Conservation (phyloP, 345 rosid species). For the Brassica rapa region DNA sequence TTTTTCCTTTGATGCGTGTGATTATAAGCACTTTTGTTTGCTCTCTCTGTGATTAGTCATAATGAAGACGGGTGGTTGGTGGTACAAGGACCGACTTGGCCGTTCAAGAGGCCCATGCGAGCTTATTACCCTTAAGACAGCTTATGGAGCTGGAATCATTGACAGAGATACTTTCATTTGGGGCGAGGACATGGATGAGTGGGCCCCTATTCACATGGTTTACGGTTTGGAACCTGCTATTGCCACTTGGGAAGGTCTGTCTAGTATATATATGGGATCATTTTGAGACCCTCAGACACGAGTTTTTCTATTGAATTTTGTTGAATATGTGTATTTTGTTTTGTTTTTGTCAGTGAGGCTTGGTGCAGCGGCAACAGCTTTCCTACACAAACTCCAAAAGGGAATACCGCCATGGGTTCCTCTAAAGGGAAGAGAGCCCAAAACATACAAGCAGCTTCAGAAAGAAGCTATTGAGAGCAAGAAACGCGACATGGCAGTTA, state of each 20-base stretch:
- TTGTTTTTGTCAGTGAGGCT: slow-evolving; percentile 64
- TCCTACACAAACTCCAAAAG: slow-evolving; percentile 81
- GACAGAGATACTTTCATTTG: slow-evolving; percentile 92
- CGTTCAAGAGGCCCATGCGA: slow-evolving; percentile 91
- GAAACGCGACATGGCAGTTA: slow-evolving; percentile 79
- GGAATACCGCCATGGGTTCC: slow-evolving; percentile 93
- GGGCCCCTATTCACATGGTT: slow-evolving; percentile 96
- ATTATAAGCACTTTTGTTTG: slow-evolving; percentile 3
- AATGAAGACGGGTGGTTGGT: slow-evolving; percentile 84
- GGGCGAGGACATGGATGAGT: slow-evolving; percentile 95
- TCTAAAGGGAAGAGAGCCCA: slow-evolving; percentile 70
- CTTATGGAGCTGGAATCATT: slow-evolving; percentile 87
- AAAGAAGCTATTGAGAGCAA: slow-evolving; percentile 82
- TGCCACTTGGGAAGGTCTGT: slow-evolving; percentile 94
- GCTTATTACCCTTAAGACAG: slow-evolving; percentile 81
- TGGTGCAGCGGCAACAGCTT: slow-evolving; percentile 83
- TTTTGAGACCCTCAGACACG: background rate
- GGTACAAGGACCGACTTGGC: slow-evolving; percentile 89
- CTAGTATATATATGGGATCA: background rate
- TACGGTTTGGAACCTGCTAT: slow-evolving; percentile 90
- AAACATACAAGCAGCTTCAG: slow-evolving; percentile 79
- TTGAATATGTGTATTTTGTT: background rate
- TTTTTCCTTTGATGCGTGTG: background rate
- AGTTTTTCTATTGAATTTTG: background rate
- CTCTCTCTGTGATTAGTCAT: slow-evolving; percentile 51